Conservation (phyloP, 192 early-diverging fungal genomes). For the Radiomyces spectabilis region DNA sequence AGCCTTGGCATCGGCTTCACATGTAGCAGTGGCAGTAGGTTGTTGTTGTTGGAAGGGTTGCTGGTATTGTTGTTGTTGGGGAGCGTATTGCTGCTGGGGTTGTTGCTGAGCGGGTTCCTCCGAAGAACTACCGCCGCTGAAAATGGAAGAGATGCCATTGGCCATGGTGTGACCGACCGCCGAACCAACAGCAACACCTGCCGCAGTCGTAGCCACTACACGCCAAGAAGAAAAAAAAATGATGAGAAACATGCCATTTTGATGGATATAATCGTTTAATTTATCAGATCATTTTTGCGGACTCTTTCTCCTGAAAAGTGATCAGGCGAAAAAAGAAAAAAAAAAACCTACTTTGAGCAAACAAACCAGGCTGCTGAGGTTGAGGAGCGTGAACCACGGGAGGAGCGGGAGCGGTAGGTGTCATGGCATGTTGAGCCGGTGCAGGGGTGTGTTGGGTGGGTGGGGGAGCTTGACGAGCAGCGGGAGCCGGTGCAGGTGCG, state of each 20-base stretch:
- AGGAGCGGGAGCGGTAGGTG: slow-evolving; percentile 30
- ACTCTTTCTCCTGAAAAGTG: no score
- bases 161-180: slow-evolving; percentile 62
- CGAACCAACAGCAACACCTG: slow-evolving; percentile 88
- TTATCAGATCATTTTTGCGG: no score
- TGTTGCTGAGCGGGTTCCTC: slow-evolving; percentile 22
- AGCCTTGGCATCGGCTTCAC: slow-evolving; percentile 73
- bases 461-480: slow-evolving; percentile 4
- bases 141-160: slow-evolving; percentile 31
- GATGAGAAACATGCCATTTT: no score
- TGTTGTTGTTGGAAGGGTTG: slow-evolving; percentile 20
- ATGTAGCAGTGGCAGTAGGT: slow-evolving; percentile 29
- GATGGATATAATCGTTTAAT: no score
- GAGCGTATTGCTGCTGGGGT: slow-evolving; percentile 20
- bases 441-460: no score
- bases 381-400: slow-evolving; percentile 31
- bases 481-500: slow-evolving; percentile 15
- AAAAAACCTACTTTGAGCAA: slow-evolving; percentile 53
- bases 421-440: no score
- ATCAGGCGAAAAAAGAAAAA: no score
- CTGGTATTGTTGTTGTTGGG: slow-evolving; percentile 32
- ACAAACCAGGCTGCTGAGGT: slow-evolving; percentile 63
- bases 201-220: slow-evolving; percentile 83
- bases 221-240: no score
- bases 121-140: slow-evolving; percentile 35